Conservation (phyloP, 2,329 filamentous ascomycete genomes). For the Alternaria arbusti region DNA sequence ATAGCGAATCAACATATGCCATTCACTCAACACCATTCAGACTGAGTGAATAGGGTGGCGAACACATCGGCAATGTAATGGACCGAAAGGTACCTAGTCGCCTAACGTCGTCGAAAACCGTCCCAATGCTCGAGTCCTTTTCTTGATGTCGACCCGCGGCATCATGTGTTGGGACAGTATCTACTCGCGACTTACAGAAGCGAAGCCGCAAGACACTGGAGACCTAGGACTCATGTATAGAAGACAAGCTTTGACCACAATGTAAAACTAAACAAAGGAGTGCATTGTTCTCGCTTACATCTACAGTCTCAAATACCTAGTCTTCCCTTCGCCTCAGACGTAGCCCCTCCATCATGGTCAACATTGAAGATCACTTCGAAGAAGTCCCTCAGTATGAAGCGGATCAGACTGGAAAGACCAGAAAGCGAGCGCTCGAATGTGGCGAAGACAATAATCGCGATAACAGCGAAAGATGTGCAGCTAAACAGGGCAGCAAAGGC, state of each 20-base stretch:
- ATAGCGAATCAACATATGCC: background rate
- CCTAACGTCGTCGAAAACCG: background rate
- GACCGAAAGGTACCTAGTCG: background rate
- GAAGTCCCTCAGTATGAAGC: background rate
- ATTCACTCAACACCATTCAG: background rate
- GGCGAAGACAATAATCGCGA: background rate
- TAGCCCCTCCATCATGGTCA: background rate
- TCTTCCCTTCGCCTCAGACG: background rate
- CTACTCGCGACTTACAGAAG: background rate
- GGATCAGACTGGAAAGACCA: background rate
- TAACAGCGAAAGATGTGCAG: background rate
- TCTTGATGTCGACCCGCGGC: background rate
- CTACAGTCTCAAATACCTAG: background rate
- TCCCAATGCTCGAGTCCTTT: background rate
- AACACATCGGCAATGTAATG: background rate
- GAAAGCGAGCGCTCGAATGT: background rate
- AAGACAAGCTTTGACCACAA: background rate
- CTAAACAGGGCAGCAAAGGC: background rate
- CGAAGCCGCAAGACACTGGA: background rate
- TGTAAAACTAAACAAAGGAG: background rate
- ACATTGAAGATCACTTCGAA: background rate
- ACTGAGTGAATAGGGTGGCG: background rate
- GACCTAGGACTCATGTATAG: background rate
- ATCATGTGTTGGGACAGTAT: background rate
- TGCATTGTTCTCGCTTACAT: background rate